phyloP scores from a whole-genome alignment of 2,329 filamentous ascomycete species.

The Pyricularia pennisetigena region DNA sequence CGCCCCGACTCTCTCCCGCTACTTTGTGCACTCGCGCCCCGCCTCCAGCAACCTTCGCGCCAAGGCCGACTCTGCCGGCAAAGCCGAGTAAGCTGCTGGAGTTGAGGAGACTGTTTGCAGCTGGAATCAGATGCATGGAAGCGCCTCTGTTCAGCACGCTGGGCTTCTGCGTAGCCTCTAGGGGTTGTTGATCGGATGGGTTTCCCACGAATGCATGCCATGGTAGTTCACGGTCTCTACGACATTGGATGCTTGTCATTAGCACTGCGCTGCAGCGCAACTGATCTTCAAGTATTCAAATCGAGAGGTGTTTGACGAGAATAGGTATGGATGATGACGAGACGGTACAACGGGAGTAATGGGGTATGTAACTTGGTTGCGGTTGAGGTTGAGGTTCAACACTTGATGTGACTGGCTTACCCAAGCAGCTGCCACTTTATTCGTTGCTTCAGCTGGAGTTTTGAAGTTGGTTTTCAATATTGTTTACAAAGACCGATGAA shows the following conservation, averaged over 20 bases:
- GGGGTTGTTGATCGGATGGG: background rate
- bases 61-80: constrained; percentile 72
- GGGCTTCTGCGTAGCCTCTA: background rate
- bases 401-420: background rate
- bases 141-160: background rate
- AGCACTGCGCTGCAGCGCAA: background rate
- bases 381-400: background rate
- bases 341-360: background rate
- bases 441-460: background rate
- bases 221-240: background rate
- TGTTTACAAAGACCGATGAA: background rate
- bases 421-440: background rate
- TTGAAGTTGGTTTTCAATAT: background rate
- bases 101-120: background rate
- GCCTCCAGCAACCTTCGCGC: constrained; percentile 81
- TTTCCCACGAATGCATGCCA: background rate
- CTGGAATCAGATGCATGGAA: background rate
- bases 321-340: background rate
- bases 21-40: constrained; percentile 64
- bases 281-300: background rate
- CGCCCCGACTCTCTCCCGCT: constrained; percentile 80
- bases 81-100: constrained; percentile 44
- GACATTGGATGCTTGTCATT: background rate
- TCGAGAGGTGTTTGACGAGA: background rate
- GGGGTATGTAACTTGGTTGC: background rate